These are phyloP conservation scores for Crotalaria pallida DNA, from an alignment of 306 rosid genomes.

Conservation along the genomic window DNA sequence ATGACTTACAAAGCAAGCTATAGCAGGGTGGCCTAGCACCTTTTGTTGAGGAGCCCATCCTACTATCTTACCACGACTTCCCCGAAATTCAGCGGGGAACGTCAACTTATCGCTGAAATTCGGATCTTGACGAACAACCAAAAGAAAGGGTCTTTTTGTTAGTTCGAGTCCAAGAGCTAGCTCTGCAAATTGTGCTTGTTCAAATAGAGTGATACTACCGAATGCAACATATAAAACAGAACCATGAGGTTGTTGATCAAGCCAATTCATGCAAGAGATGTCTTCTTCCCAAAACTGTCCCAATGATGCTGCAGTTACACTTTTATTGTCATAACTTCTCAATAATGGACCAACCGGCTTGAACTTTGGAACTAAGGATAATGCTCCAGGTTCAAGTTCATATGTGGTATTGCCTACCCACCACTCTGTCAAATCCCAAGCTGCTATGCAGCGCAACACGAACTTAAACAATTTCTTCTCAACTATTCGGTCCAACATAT, in stretches of 20 bases:
- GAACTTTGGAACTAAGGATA: neutral
- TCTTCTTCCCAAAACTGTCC: slow-evolving; percentile 25
- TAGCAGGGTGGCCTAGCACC: slow-evolving; percentile 26
- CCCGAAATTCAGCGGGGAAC: slow-evolving; percentile 6
- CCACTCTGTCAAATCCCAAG: neutral
- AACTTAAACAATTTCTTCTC: neutral
- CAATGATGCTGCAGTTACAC: neutral
- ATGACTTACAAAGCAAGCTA: slow-evolving; percentile 32
- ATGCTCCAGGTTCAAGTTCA: slow-evolving; percentile 14
- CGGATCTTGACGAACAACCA: slow-evolving; percentile 26
- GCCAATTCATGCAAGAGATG: slow-evolving; percentile 15
- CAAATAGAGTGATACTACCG: neutral
- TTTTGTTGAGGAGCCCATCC: slow-evolving; percentile 34
- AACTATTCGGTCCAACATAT: neutral
- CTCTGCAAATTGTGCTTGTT: neutral
- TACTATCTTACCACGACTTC: slow-evolving; percentile 1
- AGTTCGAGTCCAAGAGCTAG: slow-evolving; percentile 17
- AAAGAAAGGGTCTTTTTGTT: slow-evolving; percentile 11
- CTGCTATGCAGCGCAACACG: no score
- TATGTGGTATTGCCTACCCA: neutral
- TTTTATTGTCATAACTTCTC: neutral
- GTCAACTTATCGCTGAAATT: neutral
- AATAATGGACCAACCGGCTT: slow-evolving; percentile 17
- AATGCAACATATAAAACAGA: slow-evolving; percentile 18
- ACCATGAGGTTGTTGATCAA: slow-evolving; percentile 1